These are phyloP conservation scores for Podaxis carcinomalis DNA, from an alignment of 768 basidiomycete species.

Conservation along the genomic window DNA sequence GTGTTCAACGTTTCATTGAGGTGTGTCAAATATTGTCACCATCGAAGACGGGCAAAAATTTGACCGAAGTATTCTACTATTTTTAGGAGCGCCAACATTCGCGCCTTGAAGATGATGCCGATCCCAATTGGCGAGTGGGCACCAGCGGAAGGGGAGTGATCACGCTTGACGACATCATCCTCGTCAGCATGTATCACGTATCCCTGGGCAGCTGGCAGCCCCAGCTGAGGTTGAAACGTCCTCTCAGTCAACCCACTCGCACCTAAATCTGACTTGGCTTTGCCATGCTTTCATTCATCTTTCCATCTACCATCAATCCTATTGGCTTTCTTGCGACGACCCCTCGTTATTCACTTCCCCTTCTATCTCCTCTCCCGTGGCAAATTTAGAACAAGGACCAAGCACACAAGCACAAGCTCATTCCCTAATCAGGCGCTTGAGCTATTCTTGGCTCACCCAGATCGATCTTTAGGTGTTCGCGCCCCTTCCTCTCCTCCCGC, in stretches of 20 bases:
- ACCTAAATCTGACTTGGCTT: neutral
- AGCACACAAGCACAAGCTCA: neutral
- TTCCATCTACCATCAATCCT: slow-evolving; percentile 3
- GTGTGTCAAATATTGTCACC: slow-evolving; percentile 30
- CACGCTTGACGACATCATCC: slow-evolving; percentile 60
- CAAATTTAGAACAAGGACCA: slow-evolving; percentile 4
- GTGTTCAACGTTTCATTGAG: slow-evolving; percentile 62
- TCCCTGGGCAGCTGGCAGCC: slow-evolving; percentile 84
- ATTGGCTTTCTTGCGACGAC: neutral
- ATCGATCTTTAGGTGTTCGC: neutral
- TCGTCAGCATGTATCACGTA: slow-evolving; percentile 80
- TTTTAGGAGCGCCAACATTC: slow-evolving; percentile 44
- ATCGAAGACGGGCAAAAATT: slow-evolving; percentile 2
- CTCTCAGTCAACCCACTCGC: slow-evolving; percentile 16
- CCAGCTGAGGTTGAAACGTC: slow-evolving; percentile 56
- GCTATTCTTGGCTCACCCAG: neutral
- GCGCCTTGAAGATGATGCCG: slow-evolving; percentile 61
- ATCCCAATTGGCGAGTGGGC: slow-evolving; percentile 62
- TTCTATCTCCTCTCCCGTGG: neutral
- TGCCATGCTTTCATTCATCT: neutral
- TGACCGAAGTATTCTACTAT: slow-evolving; percentile 6
- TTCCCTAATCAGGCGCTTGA: neutral
- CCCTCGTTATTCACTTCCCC: neutral
- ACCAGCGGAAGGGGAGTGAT: slow-evolving; percentile 40
- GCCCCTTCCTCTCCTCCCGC: neutral